phyloP scores from a whole-genome alignment of 257 asterid species.

The Solanum medicagineum region DNA sequence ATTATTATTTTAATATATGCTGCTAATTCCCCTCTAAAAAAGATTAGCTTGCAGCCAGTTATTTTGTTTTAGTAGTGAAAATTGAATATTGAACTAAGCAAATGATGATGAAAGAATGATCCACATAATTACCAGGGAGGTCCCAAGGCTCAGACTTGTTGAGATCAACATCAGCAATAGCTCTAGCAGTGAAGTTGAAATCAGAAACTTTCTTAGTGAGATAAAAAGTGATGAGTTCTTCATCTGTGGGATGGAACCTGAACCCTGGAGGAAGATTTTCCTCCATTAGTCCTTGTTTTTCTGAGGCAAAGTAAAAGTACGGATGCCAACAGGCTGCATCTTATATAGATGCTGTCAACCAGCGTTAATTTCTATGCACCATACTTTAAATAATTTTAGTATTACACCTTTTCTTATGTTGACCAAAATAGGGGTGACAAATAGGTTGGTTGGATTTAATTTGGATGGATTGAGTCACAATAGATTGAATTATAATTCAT shows the following conservation, averaged over 20 bases:
- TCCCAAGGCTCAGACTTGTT: slow-evolving; percentile 91
- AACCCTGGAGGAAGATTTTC: slow-evolving; percentile 81
- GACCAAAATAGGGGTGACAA: slow-evolving; percentile 15
- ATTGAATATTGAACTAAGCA: not conserved
- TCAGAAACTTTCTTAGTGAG: slow-evolving; percentile 49
- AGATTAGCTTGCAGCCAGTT: not conserved
- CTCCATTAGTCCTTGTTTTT: not conserved
- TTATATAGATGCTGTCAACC: not conserved
- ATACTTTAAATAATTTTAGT: not conserved
- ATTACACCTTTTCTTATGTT: slow-evolving; percentile 46
- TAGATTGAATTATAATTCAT: no score
- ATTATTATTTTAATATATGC: no score
- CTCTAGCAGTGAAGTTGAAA: slow-evolving; percentile 39
- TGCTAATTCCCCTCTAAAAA: not conserved
- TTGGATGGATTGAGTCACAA: no score
- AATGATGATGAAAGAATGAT: not conserved
- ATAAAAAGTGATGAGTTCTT: slow-evolving; percentile 67
- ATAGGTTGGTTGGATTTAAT: not conserved
- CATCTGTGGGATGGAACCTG: slow-evolving; percentile 81
- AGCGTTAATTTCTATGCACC: not conserved
- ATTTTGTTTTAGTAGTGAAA: not conserved
- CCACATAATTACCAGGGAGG: slow-evolving; percentile 56
- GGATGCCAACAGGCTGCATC: not conserved
- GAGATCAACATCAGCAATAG: slow-evolving; percentile 58
- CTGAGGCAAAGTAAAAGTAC: not conserved